Evolutionary conservation across 306 rosid genomes (phyloP).

Genomic region (Chamaecrista fasciculata): DNA sequence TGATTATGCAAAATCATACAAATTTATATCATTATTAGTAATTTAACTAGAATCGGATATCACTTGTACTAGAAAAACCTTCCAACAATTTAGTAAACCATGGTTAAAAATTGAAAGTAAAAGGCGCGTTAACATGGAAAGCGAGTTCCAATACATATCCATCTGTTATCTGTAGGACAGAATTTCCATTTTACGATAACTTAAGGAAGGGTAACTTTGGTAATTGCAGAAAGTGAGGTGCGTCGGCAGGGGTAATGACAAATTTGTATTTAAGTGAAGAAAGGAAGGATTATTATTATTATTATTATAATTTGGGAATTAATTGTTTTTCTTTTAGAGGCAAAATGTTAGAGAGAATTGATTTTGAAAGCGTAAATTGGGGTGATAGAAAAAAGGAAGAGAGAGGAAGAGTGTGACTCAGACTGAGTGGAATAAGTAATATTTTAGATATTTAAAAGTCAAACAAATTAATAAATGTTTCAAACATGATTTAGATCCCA

Average conservation of each 20-base stretch:
- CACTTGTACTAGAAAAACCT: no score
- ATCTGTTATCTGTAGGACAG: no score
- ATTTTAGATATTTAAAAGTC: no score
- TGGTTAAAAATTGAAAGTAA: no score
- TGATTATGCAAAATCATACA: no score
- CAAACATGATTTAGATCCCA: no score
- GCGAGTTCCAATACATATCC: neutral
- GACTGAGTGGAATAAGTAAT: no score
- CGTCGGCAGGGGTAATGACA: neutral
- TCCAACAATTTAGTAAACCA: no score
- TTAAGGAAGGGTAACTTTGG: neutral
- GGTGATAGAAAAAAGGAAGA: neutral
- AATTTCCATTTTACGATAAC: neutral
- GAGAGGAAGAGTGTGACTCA: neutral
- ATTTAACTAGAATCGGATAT: no score
- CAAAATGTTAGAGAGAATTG: neutral
- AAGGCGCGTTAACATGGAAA: conserved; percentile 16
- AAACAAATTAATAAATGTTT: no score
- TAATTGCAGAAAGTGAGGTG: neutral
- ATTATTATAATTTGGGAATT: neutral
- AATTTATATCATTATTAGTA: no score
- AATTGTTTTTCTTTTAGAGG: no score
- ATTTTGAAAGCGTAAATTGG: neutral
- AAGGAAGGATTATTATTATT: neutral
- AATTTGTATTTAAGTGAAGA: neutral